Percentiles rank a stretch among this genome's conserved stretches.
phyloP scores from a whole-genome alignment of 2,329 filamentous ascomycete genomes.

The Neospermospora avenae region DNA sequence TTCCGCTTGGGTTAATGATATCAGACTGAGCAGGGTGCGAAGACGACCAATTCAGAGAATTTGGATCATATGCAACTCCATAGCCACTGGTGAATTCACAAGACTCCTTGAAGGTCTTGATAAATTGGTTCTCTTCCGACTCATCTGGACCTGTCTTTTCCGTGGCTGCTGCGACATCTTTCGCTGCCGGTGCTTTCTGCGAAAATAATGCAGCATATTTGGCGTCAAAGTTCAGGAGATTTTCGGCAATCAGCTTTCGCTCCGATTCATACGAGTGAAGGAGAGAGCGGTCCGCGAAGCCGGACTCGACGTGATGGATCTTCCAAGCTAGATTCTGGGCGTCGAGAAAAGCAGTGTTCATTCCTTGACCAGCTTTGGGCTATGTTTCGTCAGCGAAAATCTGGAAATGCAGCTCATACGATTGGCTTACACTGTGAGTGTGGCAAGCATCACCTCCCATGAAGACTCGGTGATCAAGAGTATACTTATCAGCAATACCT shows the following conservation, averaged over 20 bases:
- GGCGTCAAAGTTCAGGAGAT: slow-evolving; percentile 80
- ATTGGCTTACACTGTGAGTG: slow-evolving; percentile 63
- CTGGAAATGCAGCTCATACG: slow-evolving; percentile 38
- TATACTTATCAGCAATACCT: slow-evolving; percentile 66
- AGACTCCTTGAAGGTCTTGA: slow-evolving; percentile 84
- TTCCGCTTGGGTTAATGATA: slow-evolving; percentile 63
- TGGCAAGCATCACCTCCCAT: slow-evolving; percentile 77
- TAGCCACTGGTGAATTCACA: slow-evolving; percentile 94
- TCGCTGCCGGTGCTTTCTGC: slow-evolving; percentile 66
- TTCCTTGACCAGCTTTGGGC: slow-evolving; percentile 75
- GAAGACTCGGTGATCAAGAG: slow-evolving; percentile 66
- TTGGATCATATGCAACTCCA: slow-evolving; percentile 80
- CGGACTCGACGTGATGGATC: slow-evolving; percentile 83
- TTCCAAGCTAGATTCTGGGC: slow-evolving; percentile 95
- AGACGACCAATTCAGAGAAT: slow-evolving; percentile 78
- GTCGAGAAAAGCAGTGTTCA: slow-evolving; percentile 78
- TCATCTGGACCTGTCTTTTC: slow-evolving; percentile 28
- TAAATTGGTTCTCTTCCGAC: slow-evolving; percentile 70
- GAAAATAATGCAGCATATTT: slow-evolving; percentile 90
- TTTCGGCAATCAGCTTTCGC: slow-evolving; percentile 80
- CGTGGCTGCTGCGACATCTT: slow-evolving; percentile 68
- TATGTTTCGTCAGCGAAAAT: slow-evolving; percentile 52
- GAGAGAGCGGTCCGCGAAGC: slow-evolving; percentile 71
- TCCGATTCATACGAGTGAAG: slow-evolving; percentile 85
- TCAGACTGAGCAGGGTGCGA: slow-evolving; percentile 68